A percentile compares a stretch with the other conserved stretches of the same genome.
phyloP scores from a whole-genome alignment of 2,329 filamentous ascomycete genomes.

The Diaporthe sp. region DNA sequence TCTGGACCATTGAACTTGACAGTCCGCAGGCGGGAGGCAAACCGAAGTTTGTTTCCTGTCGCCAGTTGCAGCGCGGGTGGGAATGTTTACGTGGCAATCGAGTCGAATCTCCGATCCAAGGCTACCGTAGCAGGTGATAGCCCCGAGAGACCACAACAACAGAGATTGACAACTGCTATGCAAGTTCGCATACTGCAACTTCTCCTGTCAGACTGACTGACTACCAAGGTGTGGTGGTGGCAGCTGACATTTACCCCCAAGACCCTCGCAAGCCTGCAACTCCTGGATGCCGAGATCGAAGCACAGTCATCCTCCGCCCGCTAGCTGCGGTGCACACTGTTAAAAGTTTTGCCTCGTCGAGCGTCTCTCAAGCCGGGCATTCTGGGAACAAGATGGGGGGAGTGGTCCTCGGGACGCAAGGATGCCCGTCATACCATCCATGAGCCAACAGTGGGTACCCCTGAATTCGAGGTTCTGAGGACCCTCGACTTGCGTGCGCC shows the following conservation, averaged over 20 bases:
- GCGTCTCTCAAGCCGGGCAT: background rate
- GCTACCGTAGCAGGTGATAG: background rate
- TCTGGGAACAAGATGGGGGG: background rate
- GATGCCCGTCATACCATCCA: slow-evolving; percentile 30
- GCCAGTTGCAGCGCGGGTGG: slow-evolving; percentile 21
- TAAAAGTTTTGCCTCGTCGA: slow-evolving; percentile 19
- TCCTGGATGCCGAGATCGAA: slow-evolving; percentile 7
- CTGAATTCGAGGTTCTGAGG: slow-evolving; percentile 4
- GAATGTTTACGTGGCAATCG: slow-evolving; percentile 28
- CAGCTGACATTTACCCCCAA: background rate
- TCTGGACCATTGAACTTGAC: slow-evolving; percentile 17
- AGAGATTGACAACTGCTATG: background rate
- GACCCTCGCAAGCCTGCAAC: background rate
- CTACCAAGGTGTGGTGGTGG: background rate
- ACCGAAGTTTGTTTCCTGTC: slow-evolving; percentile 6
- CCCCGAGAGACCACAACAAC: background rate
- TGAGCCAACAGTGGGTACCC: slow-evolving; percentile 23
- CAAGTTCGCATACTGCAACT: background rate
- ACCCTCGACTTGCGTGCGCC: background rate
- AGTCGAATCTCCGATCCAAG: slow-evolving; percentile 16
- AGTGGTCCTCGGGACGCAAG: slow-evolving; percentile 18
- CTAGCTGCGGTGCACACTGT: background rate
- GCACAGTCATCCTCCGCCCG: slow-evolving; percentile 2
- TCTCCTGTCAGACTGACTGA: background rate
- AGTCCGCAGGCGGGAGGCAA: background rate